phyloP scores from a whole-genome alignment of 2,329 filamentous ascomycete genomes.

The Claviceps capensis region DNA sequence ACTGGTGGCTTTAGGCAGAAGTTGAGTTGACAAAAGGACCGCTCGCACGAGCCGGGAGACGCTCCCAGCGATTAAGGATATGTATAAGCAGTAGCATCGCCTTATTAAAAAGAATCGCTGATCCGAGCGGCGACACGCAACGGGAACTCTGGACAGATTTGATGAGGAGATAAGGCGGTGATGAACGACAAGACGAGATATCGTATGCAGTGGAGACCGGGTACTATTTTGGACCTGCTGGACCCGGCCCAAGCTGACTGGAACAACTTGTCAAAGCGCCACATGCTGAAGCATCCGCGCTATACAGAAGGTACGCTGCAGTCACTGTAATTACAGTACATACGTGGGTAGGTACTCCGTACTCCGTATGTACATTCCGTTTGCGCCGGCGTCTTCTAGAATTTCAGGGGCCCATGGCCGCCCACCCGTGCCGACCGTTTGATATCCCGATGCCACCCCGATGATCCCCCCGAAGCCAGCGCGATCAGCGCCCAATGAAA shows the following conservation, averaged over 20 bases:
- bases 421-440: conserved; percentile 1
- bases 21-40: background rate
- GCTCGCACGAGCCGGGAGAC: background rate
- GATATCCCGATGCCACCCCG: background rate
- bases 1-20: background rate
- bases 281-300: too few relatives aligned
- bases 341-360: too few relatives aligned
- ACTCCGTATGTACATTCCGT: too few relatives aligned
- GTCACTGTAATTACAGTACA: too few relatives aligned
- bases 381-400: too few relatives aligned
- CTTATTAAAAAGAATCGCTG: background rate
- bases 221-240: background rate
- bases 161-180: too few relatives aligned
- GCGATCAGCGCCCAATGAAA: background rate
- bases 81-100: background rate
- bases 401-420: too few relatives aligned
- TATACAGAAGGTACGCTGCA: too few relatives aligned
- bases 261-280: too few relatives aligned
- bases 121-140: background rate
- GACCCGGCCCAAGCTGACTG: too few relatives aligned
- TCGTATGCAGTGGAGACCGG: too few relatives aligned
- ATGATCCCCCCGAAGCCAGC: background rate
- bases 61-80: background rate
- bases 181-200: too few relatives aligned
- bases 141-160: background rate